Evolutionary conservation across 192 early-diverging fungal species (phyloP).

Genomic region (Spinellus fusiger): DNA sequence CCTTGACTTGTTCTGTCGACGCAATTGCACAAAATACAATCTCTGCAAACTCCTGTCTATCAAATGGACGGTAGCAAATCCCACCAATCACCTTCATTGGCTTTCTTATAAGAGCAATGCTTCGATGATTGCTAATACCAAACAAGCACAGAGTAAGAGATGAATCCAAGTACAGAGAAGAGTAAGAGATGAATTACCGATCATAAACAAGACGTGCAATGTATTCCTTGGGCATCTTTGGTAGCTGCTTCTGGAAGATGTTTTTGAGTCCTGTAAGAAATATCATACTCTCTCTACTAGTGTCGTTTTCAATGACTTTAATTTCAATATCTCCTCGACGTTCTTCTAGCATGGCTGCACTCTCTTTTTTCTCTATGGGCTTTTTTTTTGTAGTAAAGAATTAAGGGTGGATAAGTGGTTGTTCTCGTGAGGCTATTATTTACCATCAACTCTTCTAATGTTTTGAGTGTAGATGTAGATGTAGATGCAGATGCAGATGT

Average conservation of each 20-base stretch:
- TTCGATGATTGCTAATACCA: conserved; percentile 65
- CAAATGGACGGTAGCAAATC: conserved; percentile 92
- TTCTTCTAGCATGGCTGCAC: conserved; percentile 59
- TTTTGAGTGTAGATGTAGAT: not conserved
- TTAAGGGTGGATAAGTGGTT: not conserved
- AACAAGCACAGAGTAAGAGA: not conserved
- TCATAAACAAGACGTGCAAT: conserved; percentile 96
- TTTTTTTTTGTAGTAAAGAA: conserved; percentile 1
- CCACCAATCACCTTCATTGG: conserved; percentile 83
- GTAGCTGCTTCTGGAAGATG: conserved; percentile 94
- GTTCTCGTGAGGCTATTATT: not conserved
- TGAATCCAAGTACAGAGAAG: not conserved
- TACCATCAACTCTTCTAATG: conserved; percentile 15
- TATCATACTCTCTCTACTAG: conserved; percentile 72
- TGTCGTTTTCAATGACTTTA: conserved; percentile 80
- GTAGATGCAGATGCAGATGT: not conserved
- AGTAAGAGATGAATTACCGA: conserved; percentile 38
- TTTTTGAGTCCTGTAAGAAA: conserved; percentile 91
- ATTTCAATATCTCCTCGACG: conserved; percentile 61
- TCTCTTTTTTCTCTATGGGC: conserved; percentile 42
- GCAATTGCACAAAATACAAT: conserved; percentile 98
- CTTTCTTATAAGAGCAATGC: conserved; percentile 71
- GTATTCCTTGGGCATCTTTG: conserved; percentile 99
- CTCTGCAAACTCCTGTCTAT: conserved; percentile 85
- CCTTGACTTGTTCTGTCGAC: conserved; percentile 86